phyloP scores from a whole-genome alignment of 1,139 yeast species.

The Taphrina communis region DNA sequence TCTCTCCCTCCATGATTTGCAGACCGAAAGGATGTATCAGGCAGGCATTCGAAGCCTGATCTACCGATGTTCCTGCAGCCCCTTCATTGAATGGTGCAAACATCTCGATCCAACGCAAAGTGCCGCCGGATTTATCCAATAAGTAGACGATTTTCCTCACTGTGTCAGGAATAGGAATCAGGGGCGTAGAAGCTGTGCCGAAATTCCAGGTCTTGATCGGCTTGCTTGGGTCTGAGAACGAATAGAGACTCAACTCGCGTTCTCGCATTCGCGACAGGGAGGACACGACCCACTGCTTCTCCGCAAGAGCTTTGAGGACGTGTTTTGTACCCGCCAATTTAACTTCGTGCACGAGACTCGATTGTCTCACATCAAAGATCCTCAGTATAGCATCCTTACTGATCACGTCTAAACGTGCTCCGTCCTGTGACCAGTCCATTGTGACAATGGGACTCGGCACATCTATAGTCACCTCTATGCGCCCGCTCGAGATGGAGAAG shows the following conservation, averaged over 20 bases:
- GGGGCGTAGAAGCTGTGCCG: constrained; percentile 37
- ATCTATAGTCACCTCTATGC: constrained; percentile 7
- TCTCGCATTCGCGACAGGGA: constrained; percentile 34
- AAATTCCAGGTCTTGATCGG: constrained; percentile 33
- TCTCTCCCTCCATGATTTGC: constrained; percentile 36
- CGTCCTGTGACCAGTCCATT: constrained; percentile 37
- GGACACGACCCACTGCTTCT: constrained; percentile 26
- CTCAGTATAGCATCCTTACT: constrained; percentile 28
- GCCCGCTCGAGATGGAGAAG: constrained; percentile 8
- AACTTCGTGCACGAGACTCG: neutral
- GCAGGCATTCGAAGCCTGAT: constrained; percentile 30
- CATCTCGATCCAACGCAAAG: constrained; percentile 35
- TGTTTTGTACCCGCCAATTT: constrained; percentile 33
- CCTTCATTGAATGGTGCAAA: constrained; percentile 37
- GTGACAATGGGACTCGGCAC: constrained; percentile 22
- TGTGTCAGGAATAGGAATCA: constrained; percentile 28
- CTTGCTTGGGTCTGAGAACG: constrained; percentile 17
- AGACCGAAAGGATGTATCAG: constrained; percentile 28
- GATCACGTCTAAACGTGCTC: constrained; percentile 3
- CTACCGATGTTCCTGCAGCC: constrained; percentile 36
- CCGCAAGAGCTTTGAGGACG: constrained; percentile 29
- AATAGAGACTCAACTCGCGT: constrained; percentile 30
- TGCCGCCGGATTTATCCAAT: constrained; percentile 37
- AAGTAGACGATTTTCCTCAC: constrained; percentile 34
- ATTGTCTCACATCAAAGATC: constrained; percentile 19